phyloP scores from a whole-genome alignment of 129 eudicot genomes.

The Flaveria bidentis region DNA sequence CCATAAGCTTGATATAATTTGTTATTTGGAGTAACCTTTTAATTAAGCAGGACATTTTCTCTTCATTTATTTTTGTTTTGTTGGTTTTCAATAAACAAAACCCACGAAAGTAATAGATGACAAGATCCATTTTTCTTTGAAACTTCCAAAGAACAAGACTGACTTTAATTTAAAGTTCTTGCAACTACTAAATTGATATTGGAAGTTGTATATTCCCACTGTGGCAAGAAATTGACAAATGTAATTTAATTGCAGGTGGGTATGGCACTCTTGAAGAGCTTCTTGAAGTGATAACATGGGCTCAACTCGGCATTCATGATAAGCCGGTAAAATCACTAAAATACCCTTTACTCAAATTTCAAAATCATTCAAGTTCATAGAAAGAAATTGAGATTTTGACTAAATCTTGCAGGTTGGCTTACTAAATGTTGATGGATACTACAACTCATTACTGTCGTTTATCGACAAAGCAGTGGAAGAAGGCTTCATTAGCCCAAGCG shows the following conservation, averaged over 20 bases:
- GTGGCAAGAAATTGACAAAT: constrained; percentile 3
- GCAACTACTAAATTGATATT: constrained; percentile 1
- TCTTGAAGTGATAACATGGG: constrained; percentile 96
- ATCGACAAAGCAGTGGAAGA: constrained; percentile 78
- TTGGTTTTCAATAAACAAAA: too few species aligned
- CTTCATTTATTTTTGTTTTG: too few species aligned
- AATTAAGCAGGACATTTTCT: too few species aligned
- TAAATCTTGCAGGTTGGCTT: constrained; percentile 63
- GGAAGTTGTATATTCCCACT: background rate
- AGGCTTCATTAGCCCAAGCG: constrained; percentile 69
- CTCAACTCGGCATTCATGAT: constrained; percentile 95
- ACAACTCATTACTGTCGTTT: constrained; percentile 60
- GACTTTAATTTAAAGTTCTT: too few species aligned
- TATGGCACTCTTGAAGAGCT: constrained; percentile 95
- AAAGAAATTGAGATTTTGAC: background rate
- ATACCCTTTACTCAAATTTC: constrained; percentile 4
- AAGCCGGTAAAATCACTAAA: constrained; percentile 59
- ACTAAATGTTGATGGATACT: constrained; percentile 74
- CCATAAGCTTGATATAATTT: too few species aligned
- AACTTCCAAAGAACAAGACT: too few species aligned
- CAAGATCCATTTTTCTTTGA: too few species aligned
- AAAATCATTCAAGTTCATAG: background rate
- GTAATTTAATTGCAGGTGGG: constrained; percentile 62
- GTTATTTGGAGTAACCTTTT: too few species aligned
- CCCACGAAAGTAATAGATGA: too few species aligned